Evolutionary conservation across 176 grass and related monocot genomes (phyloP), one percentile per base, ranked within the genome.

Genomic region (Paspalum notatum): DNA sequence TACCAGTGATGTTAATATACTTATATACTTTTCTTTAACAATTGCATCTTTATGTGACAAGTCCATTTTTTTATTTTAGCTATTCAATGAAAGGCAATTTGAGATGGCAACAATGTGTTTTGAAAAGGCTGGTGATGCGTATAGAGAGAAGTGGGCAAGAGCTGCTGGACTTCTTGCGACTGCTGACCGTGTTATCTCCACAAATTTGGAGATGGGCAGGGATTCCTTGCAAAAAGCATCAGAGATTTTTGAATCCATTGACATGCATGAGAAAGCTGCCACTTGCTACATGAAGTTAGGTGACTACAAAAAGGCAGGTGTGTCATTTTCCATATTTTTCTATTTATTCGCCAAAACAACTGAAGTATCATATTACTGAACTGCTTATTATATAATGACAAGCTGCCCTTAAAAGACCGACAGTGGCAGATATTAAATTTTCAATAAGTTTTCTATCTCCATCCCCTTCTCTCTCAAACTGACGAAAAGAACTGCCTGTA

Each of bases 61-160:
- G 10, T 77, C 20, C 27, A 39, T 69, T 51, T 27, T 60, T 82
- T 77, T 21, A 20, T 79, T 69, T 12, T 77, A 97, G 94, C 71
- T 97, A 40, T 97, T 97, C 47, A 87, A 94, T 37, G 89, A 97
- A 68, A 73, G 67, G 26, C 89, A 94, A 38, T 97, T 88, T 90
- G 94, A 97, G 80, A 91, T 94, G 79, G 94, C 94, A 11, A 84
- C 79, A 12, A 85, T 97, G 87, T 97, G 94, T 64, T 97, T 97
- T 66, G 94, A 92, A 60, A 94, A 92, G 68, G 91, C 91, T 24
- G 94, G 91, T 72, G 94, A 97, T 83, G 72, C 50, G 11, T 57
- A 90, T 42, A 84, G 73, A 60, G 91, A 89, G 77, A 97, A 89
- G 39, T 89, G 91, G 89, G 89, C 91, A 24, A 91, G 76, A 88